A percentile compares a stretch with the other conserved stretches of the same genome.
These are phyloP conservation scores for Marasmius sp. DNA, from an alignment of 1,284 basidiomycete genomes.

Conservation along the genomic window DNA sequence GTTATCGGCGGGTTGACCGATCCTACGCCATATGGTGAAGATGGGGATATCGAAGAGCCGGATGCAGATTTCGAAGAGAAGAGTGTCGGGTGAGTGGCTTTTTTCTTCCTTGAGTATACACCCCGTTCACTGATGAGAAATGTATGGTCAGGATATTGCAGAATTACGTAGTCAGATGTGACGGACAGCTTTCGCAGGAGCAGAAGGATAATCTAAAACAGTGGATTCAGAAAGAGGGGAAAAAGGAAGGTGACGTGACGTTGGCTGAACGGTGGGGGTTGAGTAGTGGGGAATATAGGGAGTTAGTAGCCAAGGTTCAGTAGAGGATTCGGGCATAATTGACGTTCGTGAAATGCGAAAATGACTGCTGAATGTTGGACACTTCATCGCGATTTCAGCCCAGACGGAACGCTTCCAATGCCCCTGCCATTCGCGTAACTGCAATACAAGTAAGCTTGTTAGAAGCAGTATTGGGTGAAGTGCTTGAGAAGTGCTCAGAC, in stretches of 20 bases:
- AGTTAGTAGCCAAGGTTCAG: conserved; percentile 18
- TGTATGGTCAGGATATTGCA: conserved; percentile 44
- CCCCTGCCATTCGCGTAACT: too few relatives aligned
- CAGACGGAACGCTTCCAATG: too few relatives aligned
- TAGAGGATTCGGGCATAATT: neutral
- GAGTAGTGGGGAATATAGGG: conserved; percentile 27
- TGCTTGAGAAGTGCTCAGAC: too few relatives aligned
- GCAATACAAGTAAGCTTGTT: too few relatives aligned
- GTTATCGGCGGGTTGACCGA: conserved; percentile 45
- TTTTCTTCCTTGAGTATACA: neutral
- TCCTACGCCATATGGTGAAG: conserved; percentile 63
- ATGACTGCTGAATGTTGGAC: too few relatives aligned
- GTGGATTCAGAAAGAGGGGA: conserved; percentile 32
- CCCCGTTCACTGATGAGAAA: neutral
- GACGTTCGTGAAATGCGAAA: too few relatives aligned
- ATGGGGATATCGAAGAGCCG: conserved; percentile 61
- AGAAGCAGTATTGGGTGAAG: too few relatives aligned
- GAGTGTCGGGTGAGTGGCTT: conserved; percentile 53
- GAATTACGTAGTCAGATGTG: conserved; percentile 51
- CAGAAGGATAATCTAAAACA: conserved; percentile 42
- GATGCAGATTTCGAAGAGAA: conserved; percentile 87
- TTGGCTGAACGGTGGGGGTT: conserved; percentile 35
- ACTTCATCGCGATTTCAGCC: too few relatives aligned
- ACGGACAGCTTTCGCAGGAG: conserved; percentile 37
- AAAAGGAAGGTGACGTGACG: conserved; percentile 16